Conservation (phyloP, 163 green algal genomes). For the Chloromonas sp. region DNA sequence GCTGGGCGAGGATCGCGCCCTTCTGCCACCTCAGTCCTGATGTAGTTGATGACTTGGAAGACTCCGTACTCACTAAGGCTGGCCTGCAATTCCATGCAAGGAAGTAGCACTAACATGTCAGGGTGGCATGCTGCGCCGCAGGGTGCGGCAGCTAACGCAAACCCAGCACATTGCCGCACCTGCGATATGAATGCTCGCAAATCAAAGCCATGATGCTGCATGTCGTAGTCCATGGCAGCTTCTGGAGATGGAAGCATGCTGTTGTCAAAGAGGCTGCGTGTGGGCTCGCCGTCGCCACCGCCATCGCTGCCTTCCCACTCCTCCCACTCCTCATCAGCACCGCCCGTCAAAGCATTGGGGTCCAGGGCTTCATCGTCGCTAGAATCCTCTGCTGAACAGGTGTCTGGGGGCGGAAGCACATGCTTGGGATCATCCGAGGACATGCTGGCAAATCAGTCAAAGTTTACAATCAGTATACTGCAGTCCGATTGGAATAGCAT, state of each 20-base stretch:
- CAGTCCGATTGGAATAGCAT: too few relatives aligned
- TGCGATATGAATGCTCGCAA: slow-evolving; percentile 43
- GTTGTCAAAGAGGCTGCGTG: slow-evolving; percentile 55
- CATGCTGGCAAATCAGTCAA: too few relatives aligned
- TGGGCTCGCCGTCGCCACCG: slow-evolving; percentile 27
- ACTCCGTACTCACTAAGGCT: slow-evolving; percentile 65
- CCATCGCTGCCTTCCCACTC: slow-evolving; percentile 50
- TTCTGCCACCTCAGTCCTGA: slow-evolving; percentile 41
- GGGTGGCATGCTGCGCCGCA: background rate
- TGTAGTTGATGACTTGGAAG: slow-evolving; percentile 77
- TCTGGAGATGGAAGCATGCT: slow-evolving; percentile 40
- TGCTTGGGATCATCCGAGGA: too few relatives aligned
- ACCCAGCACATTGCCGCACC: slow-evolving; percentile 22
- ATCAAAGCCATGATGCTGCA: slow-evolving; percentile 56
- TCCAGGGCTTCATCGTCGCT: background rate
- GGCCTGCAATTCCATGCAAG: slow-evolving; percentile 25
- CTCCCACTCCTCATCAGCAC: slow-evolving; percentile 50
- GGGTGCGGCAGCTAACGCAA: too few relatives aligned
- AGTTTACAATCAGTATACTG: too few relatives aligned
- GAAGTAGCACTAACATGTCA: background rate
- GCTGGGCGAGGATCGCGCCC: slow-evolving; percentile 33
- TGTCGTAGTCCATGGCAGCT: slow-evolving; percentile 61
- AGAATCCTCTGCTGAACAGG: background rate
- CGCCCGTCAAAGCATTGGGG: background rate
- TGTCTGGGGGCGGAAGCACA: too few relatives aligned